phyloP scores from a whole-genome alignment of 352 stramenopile species.

The Peronospora belbahrii region DNA sequence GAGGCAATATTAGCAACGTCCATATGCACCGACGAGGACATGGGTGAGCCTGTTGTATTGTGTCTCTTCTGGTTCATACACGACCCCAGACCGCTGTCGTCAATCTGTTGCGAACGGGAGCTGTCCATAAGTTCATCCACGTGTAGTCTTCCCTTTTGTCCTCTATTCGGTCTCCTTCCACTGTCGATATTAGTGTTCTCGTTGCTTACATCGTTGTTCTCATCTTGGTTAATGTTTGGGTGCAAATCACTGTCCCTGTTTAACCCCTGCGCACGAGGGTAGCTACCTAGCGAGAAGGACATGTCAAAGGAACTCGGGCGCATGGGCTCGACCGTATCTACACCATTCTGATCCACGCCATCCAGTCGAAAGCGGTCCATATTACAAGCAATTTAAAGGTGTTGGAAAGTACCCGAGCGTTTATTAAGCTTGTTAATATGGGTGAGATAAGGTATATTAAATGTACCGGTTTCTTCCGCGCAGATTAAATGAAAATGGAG shows the following conservation, averaged over 20 bases:
- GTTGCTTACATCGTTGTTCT: conserved; percentile 15
- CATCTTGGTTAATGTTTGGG: conserved; percentile 17
- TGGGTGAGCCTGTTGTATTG: conserved; percentile 20
- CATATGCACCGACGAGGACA: conserved; percentile 23
- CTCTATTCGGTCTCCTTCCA: conserved; percentile 10
- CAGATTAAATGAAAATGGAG: conserved; percentile 13
- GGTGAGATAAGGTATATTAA: neutral
- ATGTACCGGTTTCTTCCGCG: conserved; percentile 10
- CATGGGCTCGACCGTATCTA: conserved; percentile 78
- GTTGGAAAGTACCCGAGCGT: neutral
- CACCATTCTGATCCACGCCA: conserved; percentile 65
- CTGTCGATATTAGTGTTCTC: conserved; percentile 2
- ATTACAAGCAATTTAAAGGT: neutral
- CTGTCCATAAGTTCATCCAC: conserved; percentile 31
- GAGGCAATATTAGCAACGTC: conserved; percentile 45
- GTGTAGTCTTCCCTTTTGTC: conserved; percentile 43
- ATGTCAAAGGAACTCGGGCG: conserved; percentile 85
- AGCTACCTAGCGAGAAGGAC: conserved; percentile 70
- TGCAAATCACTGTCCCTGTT: conserved; percentile 23
- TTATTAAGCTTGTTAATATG: no score
- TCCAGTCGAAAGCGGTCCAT: conserved; percentile 84
- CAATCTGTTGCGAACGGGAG: conserved; percentile 11
- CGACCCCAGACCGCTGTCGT: conserved; percentile 5
- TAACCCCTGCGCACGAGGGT: conserved; percentile 23
- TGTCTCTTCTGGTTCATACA: conserved; percentile 8